Conservation (phyloP, 192 early-diverging fungal genomes). For the Backusella morwellensis region DNA sequence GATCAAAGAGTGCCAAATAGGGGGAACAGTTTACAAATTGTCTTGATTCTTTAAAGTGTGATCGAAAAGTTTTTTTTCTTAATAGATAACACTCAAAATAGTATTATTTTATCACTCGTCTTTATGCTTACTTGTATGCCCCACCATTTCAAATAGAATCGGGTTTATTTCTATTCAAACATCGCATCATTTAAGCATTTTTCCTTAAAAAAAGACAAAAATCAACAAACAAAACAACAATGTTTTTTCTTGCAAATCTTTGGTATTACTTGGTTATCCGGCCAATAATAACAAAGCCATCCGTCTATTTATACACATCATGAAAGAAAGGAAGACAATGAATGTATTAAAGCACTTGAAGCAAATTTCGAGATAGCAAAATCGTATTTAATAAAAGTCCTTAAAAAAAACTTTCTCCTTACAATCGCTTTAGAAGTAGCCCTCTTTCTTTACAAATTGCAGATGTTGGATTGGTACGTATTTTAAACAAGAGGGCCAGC, state of each 20-base stretch:
- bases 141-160: neutral
- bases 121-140: neutral
- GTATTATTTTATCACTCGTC: too few species aligned
- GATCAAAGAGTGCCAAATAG: neutral
- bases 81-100: neutral
- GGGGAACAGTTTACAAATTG: neutral
- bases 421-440: neutral
- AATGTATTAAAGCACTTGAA: too few species aligned
- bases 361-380: neutral
- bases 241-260: neutral
- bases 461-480: too few species aligned
- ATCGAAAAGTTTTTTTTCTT: neutral
- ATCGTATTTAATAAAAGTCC: neutral
- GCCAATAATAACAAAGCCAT: neutral
- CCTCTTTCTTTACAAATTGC: neutral
- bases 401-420: neutral
- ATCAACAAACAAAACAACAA: neutral
- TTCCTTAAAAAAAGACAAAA: neutral
- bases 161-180: neutral
- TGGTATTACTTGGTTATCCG: neutral
- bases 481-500: too few species aligned
- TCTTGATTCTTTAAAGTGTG: neutral
- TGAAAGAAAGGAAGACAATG: too few species aligned
- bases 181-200: neutral
- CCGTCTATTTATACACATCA: too few species aligned